A percentile compares a stretch with the other conserved stretches of the same genome.
Conservation (phyloP, 2,329 filamentous ascomycete species). For the Apiospora saccharicola region DNA sequence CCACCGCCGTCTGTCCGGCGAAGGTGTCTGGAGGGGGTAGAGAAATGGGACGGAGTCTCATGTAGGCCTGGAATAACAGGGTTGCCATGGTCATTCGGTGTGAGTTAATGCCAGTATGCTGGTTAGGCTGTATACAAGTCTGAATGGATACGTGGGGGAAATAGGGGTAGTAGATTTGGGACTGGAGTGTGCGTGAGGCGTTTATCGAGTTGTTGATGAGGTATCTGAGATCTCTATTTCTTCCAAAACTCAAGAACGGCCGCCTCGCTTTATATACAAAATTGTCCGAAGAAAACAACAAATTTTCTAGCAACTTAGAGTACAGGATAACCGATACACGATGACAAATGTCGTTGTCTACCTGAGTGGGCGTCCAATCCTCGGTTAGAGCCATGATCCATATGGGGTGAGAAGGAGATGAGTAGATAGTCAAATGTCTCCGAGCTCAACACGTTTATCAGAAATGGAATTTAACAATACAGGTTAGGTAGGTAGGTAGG, state of each 20-base stretch:
- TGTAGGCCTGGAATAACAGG: slow-evolving; percentile 34
- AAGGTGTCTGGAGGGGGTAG: slow-evolving; percentile 21
- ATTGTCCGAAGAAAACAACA: background rate
- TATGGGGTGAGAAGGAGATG: background rate
- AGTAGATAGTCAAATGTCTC: background rate
- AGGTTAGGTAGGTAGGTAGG: background rate
- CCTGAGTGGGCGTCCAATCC: background rate
- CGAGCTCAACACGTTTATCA: background rate
- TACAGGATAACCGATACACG: background rate
- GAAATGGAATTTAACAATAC: background rate
- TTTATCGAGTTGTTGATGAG: background rate
- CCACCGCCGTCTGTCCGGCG: slow-evolving; percentile 43
- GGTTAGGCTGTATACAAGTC: background rate
- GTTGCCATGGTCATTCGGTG: background rate
- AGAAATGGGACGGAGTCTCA: slow-evolving; percentile 32
- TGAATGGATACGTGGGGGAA: background rate
- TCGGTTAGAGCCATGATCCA: background rate
- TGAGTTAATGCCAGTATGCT: background rate
- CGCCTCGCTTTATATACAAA: background rate
- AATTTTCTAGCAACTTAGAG: too few species aligned
- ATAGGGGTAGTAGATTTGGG: too few species aligned
- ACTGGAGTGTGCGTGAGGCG: background rate
- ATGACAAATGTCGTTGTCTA: background rate
- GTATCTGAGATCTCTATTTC: background rate
- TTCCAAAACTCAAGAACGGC: background rate